phyloP scores from a whole-genome alignment of 192 early-diverging fungal genomes.

The Helicostylum pulchrum region DNA sequence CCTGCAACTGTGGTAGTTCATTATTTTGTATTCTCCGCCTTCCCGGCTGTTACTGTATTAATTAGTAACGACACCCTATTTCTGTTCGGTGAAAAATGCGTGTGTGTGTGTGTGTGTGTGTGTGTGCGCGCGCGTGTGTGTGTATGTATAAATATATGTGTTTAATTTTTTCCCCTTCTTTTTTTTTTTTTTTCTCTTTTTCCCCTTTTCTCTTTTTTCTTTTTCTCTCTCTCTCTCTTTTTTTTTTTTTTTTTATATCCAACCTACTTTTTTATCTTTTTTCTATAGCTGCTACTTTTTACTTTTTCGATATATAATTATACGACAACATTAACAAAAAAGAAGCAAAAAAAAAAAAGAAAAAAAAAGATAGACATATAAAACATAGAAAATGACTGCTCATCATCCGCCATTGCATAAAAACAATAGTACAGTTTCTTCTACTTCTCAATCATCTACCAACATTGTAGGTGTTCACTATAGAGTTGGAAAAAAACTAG shows the following conservation, averaged over 20 bases:
- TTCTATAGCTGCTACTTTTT: not conserved
- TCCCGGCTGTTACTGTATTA: constrained; percentile 4
- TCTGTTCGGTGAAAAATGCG: too few relatives aligned
- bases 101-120: too few relatives aligned
- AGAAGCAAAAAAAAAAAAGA: constrained; percentile 1
- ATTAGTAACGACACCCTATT: constrained; percentile 3
- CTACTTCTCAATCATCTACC: constrained; percentile 38
- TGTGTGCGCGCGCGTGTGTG: too few relatives aligned
- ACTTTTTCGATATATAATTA: not conserved
- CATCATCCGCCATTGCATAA: constrained; percentile 9
- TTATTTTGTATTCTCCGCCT: not conserved
- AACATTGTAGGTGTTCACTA: constrained; percentile 97
- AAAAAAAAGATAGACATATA: not conserved
- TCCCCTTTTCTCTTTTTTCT: not conserved
- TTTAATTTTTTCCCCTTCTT: too few relatives aligned
- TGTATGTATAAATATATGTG: too few relatives aligned
- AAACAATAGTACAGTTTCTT: constrained; percentile 1
- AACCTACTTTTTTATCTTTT: not conserved
- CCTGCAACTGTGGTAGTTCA: not conserved
- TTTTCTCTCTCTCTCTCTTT: constrained; percentile 9
- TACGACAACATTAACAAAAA: constrained; percentile 1
- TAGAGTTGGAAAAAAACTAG: constrained; percentile 94
- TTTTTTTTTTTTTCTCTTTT: not conserved
- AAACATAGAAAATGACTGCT: constrained; percentile 11
- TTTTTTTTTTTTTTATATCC: constrained; percentile 4